phyloP scores from a whole-genome alignment of 352 stramenopile species.

The Pythium scleroteichum region DNA sequence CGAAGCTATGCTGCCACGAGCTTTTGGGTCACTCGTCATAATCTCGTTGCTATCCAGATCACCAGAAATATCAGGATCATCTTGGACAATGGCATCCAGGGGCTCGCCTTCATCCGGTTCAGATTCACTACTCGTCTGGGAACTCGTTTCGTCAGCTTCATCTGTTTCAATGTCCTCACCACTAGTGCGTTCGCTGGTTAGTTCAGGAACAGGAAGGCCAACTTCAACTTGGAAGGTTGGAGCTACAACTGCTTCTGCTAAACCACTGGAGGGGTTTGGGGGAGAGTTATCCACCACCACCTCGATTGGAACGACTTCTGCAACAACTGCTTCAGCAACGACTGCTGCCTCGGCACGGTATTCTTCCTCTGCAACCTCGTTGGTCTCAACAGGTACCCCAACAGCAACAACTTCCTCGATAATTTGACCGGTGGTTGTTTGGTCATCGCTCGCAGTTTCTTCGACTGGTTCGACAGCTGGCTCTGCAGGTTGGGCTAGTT shows the following conservation, averaged over 20 bases:
- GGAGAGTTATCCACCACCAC: too few relatives aligned
- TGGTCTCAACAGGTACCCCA: slow-evolving; percentile 18
- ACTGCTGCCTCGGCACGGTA: slow-evolving; percentile 1
- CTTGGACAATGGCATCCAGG: slow-evolving; percentile 25
- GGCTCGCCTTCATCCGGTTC: slow-evolving; percentile 24
- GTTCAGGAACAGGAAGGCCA: slow-evolving; percentile 11
- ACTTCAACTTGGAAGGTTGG: slow-evolving; percentile 7
- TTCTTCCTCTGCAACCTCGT: slow-evolving; percentile 1
- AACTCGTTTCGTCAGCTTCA: slow-evolving; percentile 17
- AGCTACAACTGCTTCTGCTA: background rate
- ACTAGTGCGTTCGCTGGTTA: background rate
- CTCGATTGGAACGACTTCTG: background rate
- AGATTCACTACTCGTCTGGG: slow-evolving; percentile 18
- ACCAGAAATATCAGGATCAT: slow-evolving; percentile 27
- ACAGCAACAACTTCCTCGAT: slow-evolving; percentile 22
- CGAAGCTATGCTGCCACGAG: slow-evolving; percentile 13
- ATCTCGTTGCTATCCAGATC: slow-evolving; percentile 55
- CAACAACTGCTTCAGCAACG: slow-evolving; percentile 7
- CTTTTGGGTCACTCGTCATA: slow-evolving; percentile 35
- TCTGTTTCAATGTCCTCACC: slow-evolving; percentile 10
- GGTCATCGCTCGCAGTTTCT: background rate
- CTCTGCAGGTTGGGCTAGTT: slow-evolving; percentile 5
- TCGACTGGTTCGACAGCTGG: slow-evolving; percentile 1
- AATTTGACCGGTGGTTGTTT: background rate
- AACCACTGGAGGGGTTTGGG: too few relatives aligned